Evolutionary conservation across 2,329 filamentous ascomycete species (phyloP).

Genomic region (Fusarium acutatum): DNA sequence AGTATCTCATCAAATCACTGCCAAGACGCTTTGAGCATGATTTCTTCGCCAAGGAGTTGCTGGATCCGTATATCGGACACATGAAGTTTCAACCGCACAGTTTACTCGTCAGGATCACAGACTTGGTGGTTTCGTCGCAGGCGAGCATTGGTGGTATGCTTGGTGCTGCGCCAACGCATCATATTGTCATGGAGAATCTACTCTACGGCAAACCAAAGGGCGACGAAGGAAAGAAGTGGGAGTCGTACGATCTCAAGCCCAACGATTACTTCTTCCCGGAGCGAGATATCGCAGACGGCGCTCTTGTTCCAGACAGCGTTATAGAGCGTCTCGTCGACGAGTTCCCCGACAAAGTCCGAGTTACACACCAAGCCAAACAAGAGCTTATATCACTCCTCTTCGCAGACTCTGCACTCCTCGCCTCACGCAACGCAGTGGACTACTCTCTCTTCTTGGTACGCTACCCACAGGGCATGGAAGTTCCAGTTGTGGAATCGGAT

Average conservation of each 20-base stretch:
- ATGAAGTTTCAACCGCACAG: constrained; percentile 68
- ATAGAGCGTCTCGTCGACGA: constrained; percentile 72
- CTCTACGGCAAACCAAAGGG: constrained; percentile 65
- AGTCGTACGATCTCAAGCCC: constrained; percentile 79
- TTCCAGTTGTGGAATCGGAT: constrained; percentile 17
- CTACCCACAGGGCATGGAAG: constrained; percentile 27
- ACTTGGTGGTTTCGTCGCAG: constrained; percentile 68
- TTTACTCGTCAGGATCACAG: constrained; percentile 75
- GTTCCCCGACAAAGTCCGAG: constrained; percentile 71
- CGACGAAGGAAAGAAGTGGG: constrained; percentile 60
- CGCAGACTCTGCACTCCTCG: constrained; percentile 70
- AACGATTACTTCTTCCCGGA: constrained; percentile 80
- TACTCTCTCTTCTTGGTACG: constrained; percentile 79
- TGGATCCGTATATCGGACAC: constrained; percentile 71
- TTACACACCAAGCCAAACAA: constrained; percentile 63
- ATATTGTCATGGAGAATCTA: constrained; percentile 82
- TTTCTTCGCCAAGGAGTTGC: constrained; percentile 73
- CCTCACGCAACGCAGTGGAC: constrained; percentile 72
- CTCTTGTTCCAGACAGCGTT: constrained; percentile 69
- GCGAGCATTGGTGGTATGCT: constrained; percentile 67
- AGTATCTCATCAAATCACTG: constrained; percentile 76
- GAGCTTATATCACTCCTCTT: constrained; percentile 64
- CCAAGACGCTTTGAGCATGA: constrained; percentile 74
- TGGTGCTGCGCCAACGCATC: constrained; percentile 71
- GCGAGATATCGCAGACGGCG: constrained; percentile 72